A percentile compares a stretch with the other conserved stretches of the same genome.
Evolutionary conservation across 2,329 filamentous ascomycete species (phyloP).

Genomic region (Nemania serpens): DNA sequence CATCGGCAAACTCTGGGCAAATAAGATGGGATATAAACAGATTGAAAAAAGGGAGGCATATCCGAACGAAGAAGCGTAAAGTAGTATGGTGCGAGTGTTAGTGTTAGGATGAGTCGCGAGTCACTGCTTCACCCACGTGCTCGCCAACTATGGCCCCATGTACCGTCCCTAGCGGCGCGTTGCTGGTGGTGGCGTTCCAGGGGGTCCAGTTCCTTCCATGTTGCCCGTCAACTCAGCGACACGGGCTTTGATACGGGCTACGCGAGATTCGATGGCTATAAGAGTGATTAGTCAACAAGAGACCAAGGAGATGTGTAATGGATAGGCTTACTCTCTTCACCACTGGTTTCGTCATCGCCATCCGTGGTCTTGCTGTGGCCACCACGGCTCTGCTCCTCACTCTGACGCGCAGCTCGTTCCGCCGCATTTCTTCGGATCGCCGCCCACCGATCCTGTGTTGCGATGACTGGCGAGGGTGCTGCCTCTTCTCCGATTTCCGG

Average conservation of each 20-base stretch:
- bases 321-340: conserved; percentile 64
- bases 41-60: conserved; percentile 10
- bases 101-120: neutral
- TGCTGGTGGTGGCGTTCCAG: conserved; percentile 44
- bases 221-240: conserved; percentile 92
- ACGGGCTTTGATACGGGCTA: conserved; percentile 95
- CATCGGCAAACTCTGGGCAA: conserved; percentile 13
- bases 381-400: conserved; percentile 66
- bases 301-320: neutral
- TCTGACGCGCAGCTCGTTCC: conserved; percentile 71
- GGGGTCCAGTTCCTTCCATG: conserved; percentile 61
- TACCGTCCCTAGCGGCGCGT: conserved; percentile 43
- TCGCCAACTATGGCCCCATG: conserved; percentile 34
- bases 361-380: conserved; percentile 62
- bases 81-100: neutral
- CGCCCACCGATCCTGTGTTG: conserved; percentile 82
- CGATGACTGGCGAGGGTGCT: conserved; percentile 41
- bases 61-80: conserved; percentile 9
- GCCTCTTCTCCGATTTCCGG: conserved; percentile 40
- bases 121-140: conserved; percentile 13
- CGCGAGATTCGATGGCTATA: conserved; percentile 91
- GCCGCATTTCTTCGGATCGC: conserved; percentile 95
- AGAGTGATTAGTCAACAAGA: conserved; percentile 34
- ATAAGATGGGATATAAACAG: conserved; percentile 21
- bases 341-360: conserved; percentile 86